A percentile compares a stretch with the other conserved stretches of the same genome.
Evolutionary conservation across 2,329 filamentous ascomycete species (phyloP).

Genomic region (Sporothrix curviconia): DNA sequence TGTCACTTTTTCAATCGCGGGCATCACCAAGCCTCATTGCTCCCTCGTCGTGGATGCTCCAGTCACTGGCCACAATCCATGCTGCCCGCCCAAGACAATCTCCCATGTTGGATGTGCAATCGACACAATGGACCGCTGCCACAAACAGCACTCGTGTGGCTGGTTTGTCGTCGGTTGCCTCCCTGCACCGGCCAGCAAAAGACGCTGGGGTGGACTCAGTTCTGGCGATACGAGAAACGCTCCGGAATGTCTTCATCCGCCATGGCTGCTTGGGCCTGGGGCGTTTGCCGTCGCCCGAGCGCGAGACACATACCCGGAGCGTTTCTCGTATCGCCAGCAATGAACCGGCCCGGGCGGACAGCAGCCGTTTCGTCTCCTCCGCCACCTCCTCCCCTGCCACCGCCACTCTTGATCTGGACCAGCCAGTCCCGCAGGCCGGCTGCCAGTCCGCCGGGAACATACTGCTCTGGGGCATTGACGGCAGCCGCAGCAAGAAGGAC

Average conservation of each 20-base stretch:
- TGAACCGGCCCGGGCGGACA: background rate
- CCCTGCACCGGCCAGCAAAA: constrained; percentile 23
- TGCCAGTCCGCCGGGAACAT: constrained; percentile 36
- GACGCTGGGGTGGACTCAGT: background rate
- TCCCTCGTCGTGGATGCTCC: too few species aligned
- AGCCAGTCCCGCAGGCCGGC: constrained; percentile 39
- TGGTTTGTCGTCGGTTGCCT: constrained; percentile 11
- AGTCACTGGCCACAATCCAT: constrained; percentile 24
- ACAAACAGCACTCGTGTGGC: background rate
- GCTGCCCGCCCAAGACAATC: constrained; percentile 15
- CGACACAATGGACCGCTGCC: constrained; percentile 19
- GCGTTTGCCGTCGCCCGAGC: background rate
- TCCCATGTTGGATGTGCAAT: constrained; percentile 25
- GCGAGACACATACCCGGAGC: constrained; percentile 27
- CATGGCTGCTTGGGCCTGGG: too few species aligned
- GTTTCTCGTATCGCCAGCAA: background rate
- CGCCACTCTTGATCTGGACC: constrained; percentile 34
- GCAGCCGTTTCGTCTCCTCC: background rate
- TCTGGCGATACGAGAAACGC: background rate
- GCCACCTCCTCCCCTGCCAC: constrained; percentile 12
- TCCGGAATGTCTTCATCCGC: too few species aligned
- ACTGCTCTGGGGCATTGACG: constrained; percentile 17
- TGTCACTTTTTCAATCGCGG: too few species aligned
- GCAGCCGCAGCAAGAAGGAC: background rate
- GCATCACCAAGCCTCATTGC: too few species aligned